Base-by-base conservation (phyloP, 2,329 filamentous ascomycete genomes). In the Huntiella moniliformis region DNA sequence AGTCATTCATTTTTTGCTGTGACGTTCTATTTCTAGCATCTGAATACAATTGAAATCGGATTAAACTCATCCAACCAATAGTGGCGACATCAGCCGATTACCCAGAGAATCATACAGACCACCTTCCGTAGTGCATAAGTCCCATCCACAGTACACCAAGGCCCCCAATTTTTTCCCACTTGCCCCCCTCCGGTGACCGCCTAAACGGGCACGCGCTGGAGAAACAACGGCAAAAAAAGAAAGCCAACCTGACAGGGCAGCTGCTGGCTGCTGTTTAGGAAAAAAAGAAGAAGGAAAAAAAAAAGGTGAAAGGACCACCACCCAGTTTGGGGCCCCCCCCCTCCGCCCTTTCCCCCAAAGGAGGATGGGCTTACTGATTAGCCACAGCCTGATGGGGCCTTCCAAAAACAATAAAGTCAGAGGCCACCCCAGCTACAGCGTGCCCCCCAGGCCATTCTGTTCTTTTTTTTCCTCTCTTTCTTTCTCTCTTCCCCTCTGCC, bases 321-420 rank as follows among this genome's bases (percentile, higher is more conserved):
- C 22, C 22, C 22, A 28, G 22, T 28, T 28, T 28, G 22, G 22
- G 22, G 22, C 22, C 22, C 22, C n/a, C n/a, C n/a, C n/a, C n/a
- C n/a, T n/a, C n/a, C n/a, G n/a, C n/a, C n/a, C n/a, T n/a, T n/a
- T n/a, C n/a, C n/a, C n/a, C n/a, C 22, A 28, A 28, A 28, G 22
- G 22, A 28, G 22, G 22, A 28, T 28, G 22, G 22, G 22, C 38
- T 47, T 47, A 47, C 42, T 45, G 45, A 50, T 45, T 47, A 51
- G 44, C 41, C 44, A 38, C 45, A 38, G 39, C 44, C 44, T 49
- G 47, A 45, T 38, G 18, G 42, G 38, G 16, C 46, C 47, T 35
- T 28, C 42, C 18, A 45, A 49, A 49, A 49, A 49, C 37, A 49
- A 49, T 49, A 49, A 49, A 49, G 47, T 39, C 36, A 39, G 39